These are phyloP conservation scores for Pichia sp. DNA, from an alignment of 1,139 yeast species.

Conservation along the genomic window DNA sequence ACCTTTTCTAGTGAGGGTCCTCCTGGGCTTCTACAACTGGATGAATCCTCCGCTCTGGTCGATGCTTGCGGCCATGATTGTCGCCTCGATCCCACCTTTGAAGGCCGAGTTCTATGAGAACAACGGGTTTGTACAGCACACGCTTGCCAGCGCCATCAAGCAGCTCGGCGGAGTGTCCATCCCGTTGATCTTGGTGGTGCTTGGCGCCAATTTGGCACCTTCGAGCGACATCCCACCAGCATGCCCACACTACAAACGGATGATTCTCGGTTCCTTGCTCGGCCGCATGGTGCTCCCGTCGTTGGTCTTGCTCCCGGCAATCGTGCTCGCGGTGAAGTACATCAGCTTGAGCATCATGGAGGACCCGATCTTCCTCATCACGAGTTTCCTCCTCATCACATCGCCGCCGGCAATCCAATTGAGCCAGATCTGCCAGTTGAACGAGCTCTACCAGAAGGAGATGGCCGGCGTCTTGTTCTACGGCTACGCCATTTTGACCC, in stretches of 20 bases:
- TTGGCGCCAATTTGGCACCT: slow-evolving; percentile 75
- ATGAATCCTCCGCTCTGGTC: slow-evolving; percentile 97
- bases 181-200: slow-evolving; percentile 70
- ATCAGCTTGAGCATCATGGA: slow-evolving; percentile 66
- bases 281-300: slow-evolving; percentile 79
- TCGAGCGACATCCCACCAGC: slow-evolving; percentile 63
- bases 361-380: slow-evolving; percentile 78
- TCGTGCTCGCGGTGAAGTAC: slow-evolving; percentile 63
- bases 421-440: slow-evolving; percentile 76
- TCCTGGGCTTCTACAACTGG: slow-evolving; percentile 21
- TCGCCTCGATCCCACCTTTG: slow-evolving; percentile 74
- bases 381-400: slow-evolving; percentile 68
- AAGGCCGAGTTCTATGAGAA: slow-evolving; percentile 63
- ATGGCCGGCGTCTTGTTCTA: slow-evolving; percentile 86
- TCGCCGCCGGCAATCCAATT: slow-evolving; percentile 86
- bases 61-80: slow-evolving; percentile 76
- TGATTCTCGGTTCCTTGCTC: slow-evolving; percentile 63
- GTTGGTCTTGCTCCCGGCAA: slow-evolving; percentile 59
- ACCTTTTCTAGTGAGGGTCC: slow-evolving; percentile 1
- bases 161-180: slow-evolving; percentile 87
- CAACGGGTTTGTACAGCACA: slow-evolving; percentile 67
- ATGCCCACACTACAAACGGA: slow-evolving; percentile 52
- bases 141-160: slow-evolving; percentile 68
- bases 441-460: slow-evolving; percentile 71
- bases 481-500: slow-evolving; percentile 75